A percentile compares a stretch with the other conserved stretches of the same genome.
Conservation (phyloP, 345 rosid genomes). For the Corchorus capsularis region DNA sequence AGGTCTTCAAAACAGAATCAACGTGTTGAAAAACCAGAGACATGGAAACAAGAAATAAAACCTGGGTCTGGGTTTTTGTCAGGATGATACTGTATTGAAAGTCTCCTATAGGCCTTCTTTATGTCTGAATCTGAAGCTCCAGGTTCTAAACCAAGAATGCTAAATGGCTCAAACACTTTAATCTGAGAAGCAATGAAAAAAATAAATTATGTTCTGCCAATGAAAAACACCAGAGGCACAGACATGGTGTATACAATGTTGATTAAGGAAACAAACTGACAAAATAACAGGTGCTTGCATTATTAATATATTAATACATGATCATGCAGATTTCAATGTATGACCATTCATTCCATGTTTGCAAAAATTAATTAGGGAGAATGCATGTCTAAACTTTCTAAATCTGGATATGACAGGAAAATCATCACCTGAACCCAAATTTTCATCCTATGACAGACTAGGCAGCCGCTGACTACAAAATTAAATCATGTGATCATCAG, state of each 20-base stretch:
- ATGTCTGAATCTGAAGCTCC: conserved; percentile 88
- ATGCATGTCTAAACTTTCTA: not conserved
- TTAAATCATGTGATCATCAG: not conserved
- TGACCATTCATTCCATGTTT: not conserved
- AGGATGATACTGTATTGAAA: conserved; percentile 93
- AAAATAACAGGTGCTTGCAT: not conserved
- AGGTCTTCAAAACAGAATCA: not conserved
- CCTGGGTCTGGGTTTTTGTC: conserved; percentile 99
- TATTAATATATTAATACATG: conserved; percentile 10
- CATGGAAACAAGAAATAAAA: conserved; percentile 26
- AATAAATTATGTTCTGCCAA: not conserved
- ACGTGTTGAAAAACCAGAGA: not conserved
- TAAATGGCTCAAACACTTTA: conserved; percentile 88
- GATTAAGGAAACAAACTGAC: not conserved
- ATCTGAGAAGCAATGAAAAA: conserved; percentile 43
- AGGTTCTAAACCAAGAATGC: conserved; percentile 78
- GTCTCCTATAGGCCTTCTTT: conserved; percentile 91
- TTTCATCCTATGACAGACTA: not conserved
- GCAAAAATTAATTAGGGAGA: not conserved
- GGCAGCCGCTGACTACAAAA: not conserved
- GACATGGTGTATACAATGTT: not conserved
- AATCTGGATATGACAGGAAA: conserved; percentile 1
- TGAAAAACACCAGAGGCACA: not conserved
- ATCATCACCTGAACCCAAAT: not conserved
- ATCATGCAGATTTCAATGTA: not conserved